A percentile compares a stretch with the other conserved stretches of the same genome.
Evolutionary conservation across 2,329 filamentous ascomycete species (phyloP).

Genomic region (Botryotinia convoluta): DNA sequence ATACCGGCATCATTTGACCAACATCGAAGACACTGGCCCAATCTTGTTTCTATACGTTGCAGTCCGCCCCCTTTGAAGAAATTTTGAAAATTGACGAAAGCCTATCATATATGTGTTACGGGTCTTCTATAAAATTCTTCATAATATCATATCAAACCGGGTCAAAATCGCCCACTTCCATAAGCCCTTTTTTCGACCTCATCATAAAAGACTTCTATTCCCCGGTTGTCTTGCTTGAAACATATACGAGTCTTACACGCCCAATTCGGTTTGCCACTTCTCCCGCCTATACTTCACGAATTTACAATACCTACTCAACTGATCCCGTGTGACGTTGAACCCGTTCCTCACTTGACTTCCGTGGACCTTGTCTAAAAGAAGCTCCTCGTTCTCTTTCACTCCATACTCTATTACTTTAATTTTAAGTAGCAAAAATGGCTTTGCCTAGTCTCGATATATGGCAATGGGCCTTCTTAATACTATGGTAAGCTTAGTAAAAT

Average conservation of each 20-base stretch:
- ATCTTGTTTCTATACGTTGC: conserved; percentile 11
- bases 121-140: conserved; percentile 11
- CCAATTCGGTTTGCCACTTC: neutral
- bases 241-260: conserved; percentile 6
- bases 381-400: conserved; percentile 13
- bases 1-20: conserved; percentile 11
- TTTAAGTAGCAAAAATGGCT: neutral
- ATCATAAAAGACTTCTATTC: neutral
- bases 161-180: neutral
- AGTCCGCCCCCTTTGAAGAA: neutral
- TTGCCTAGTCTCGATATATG: conserved; percentile 25
- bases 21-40: conserved; percentile 7
- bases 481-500: conserved; percentile 29
- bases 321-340: conserved; percentile 8
- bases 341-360: neutral
- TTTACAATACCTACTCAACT: neutral
- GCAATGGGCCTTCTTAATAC: conserved; percentile 30
- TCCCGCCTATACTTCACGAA: neutral
- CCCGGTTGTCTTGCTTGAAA: neutral
- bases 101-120: conserved; percentile 11
- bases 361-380: neutral
- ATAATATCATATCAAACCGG: neutral
- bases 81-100: neutral
- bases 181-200: conserved; percentile 3
- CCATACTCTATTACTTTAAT: conserved; percentile 5